Evolutionary conservation across 306 rosid genomes (phyloP), one percentile per base, ranked within the genome.

Genomic region (Prinsepia uniflora): DNA sequence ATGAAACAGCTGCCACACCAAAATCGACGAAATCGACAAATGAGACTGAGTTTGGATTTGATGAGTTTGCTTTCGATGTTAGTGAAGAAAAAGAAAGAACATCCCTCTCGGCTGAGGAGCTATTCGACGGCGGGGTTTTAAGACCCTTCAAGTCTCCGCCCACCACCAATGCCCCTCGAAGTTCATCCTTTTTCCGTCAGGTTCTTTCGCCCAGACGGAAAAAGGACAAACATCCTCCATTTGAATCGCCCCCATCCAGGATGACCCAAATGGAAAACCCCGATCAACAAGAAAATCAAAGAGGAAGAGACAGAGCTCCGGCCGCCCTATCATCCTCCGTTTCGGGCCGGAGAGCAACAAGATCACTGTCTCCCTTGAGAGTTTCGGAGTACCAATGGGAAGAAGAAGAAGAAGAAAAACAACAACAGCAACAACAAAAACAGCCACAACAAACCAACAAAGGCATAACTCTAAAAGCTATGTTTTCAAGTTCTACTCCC

Each of bases 71-170:
- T 0, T 94, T 94, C 55, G 86, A 41, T 44, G 80, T 94, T 8
- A 36, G 75, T 10, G 69, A 59, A 43, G 85, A 87, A 42, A 56
- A 80, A 1, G 77, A 81, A 5, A 70, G 79, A 41, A 34, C 72
- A 7, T 80, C 95, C 40, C 91, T 86, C 43, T 87, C 96, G 4
- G 99, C 97, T 0, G 99, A 86, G 5, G 97, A 90, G 76, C 95
- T 94, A 12, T 90, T 94, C 56, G 83, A 89, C 39, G 88, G 81
- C 13, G 96, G 99, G 0, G 84, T 67, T 57, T 87, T 94, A 72
- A 76, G 84, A 47, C 91, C 95, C 55, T 13, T 84, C 11, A 73
- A 69, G 65, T 73, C 87, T 9, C 77, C 86, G 7, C 70, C 79
- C 22, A 1, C 66, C 49, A 6, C 69, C 14, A 42, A 53, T 24